Percentiles rank a stretch among this genome's conserved stretches.
phyloP scores from a whole-genome alignment of 371 early-diverging fungal genomes.

The Funneliformis caledonium region DNA sequence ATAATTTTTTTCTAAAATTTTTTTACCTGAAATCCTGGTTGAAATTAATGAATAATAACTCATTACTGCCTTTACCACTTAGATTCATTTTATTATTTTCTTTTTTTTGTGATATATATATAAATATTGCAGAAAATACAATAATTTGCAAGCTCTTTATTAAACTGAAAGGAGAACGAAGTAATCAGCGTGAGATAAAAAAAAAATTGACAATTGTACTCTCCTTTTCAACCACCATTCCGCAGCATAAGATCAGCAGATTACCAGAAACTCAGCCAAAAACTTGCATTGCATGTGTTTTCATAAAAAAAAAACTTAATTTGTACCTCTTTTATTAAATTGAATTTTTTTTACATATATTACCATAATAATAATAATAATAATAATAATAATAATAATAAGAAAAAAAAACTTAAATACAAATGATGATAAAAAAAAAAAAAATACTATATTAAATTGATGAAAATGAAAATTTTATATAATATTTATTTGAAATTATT shows the following conservation, averaged over 20 bases:
- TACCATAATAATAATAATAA: neutral
- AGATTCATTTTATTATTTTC: conserved; percentile 47
- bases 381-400: too few relatives aligned
- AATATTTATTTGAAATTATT: neutral
- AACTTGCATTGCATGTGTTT: neutral
- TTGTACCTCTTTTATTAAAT: conserved; percentile 1
- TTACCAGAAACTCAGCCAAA: neutral
- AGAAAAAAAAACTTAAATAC: neutral
- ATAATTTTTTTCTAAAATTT: too few relatives aligned
- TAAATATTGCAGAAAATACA: neutral
- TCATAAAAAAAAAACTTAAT: neutral
- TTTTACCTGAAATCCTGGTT: conserved; percentile 90
- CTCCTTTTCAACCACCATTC: neutral
- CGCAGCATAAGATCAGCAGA: neutral
- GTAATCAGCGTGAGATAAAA: too few relatives aligned
- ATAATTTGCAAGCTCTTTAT: neutral
- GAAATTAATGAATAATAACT: conserved; percentile 82
- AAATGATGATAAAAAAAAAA: too few relatives aligned
- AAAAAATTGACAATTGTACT: too few relatives aligned
- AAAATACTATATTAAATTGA: too few relatives aligned
- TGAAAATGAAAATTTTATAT: too few relatives aligned
- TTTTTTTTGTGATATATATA: too few relatives aligned
- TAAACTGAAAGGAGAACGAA: neutral
- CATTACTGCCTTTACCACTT: conserved; percentile 47
- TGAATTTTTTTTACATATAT: neutral